Evolutionary conservation across 345 rosid species (phyloP).

Genomic region (Aethionema arabicum): DNA sequence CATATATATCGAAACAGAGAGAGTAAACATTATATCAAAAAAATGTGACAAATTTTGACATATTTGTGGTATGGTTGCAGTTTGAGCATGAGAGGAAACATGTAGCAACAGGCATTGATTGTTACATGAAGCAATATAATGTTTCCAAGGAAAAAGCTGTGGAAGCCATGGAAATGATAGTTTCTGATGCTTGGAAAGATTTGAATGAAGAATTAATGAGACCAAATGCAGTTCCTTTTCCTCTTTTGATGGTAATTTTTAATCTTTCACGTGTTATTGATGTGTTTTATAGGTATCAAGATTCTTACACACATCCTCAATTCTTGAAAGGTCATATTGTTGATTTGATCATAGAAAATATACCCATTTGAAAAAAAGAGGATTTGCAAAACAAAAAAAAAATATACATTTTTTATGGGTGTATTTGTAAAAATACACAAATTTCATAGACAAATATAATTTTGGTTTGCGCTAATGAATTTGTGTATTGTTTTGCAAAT

Average conservation of each 20-base stretch:
- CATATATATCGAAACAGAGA: too few relatives aligned
- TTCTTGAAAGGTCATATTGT: conserved; percentile 13
- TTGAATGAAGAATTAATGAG: conserved; percentile 31
- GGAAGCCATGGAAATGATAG: neutral
- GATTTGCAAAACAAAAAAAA: too few relatives aligned
- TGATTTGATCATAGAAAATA: conserved; percentile 3
- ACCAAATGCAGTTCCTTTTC: conserved; percentile 2
- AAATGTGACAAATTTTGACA: too few relatives aligned
- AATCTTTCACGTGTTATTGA: conserved; percentile 22
- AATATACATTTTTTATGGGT: too few relatives aligned
- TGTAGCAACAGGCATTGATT: conserved; percentile 28
- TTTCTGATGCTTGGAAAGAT: conserved; percentile 32
- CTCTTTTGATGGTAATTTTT: conserved; percentile 19
- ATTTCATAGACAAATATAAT: too few relatives aligned
- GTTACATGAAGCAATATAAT: conserved; percentile 30
- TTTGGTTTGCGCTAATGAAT: too few relatives aligned
- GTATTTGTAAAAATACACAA: too few relatives aligned
- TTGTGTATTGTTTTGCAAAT: neutral
- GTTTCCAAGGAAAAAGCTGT: conserved; percentile 21
- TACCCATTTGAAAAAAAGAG: conserved; percentile 14
- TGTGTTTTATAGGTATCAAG: conserved; percentile 31
- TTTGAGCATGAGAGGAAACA: conserved; percentile 28
- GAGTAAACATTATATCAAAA: too few relatives aligned
- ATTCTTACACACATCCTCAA: conserved; percentile 20
- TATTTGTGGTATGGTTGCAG: neutral